Evolutionary conservation across 257 asterid species (phyloP).

Genomic region (Jacaranda mimosifolia): DNA sequence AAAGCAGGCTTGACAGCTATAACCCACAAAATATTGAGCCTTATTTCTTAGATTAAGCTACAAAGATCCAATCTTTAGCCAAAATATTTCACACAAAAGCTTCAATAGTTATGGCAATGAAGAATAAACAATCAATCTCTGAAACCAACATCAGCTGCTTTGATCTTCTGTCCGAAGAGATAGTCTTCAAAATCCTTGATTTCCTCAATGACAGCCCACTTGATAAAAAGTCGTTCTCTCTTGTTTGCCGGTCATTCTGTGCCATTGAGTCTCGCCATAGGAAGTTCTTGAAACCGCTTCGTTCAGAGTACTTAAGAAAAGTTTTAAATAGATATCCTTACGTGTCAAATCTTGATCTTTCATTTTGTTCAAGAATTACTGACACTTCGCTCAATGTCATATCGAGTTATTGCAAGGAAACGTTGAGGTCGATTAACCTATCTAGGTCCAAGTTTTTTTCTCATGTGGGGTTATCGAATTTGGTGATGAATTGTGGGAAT

Average conservation of each 20-base stretch:
- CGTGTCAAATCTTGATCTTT: constrained; percentile 70
- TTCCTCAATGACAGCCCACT: constrained; percentile 67
- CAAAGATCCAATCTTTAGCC: constrained; percentile 43
- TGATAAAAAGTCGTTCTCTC: constrained; percentile 81
- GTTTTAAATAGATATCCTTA: constrained; percentile 58
- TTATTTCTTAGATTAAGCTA: constrained; percentile 15
- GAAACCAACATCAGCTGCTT: constrained; percentile 56
- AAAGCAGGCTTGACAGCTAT: constrained; percentile 22
- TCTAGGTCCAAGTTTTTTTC: constrained; percentile 72
- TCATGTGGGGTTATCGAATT: constrained; percentile 67
- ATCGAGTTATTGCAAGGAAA: constrained; percentile 47
- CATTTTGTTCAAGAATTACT: constrained; percentile 72
- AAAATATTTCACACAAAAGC: not conserved
- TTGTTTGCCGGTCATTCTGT: constrained; percentile 72
- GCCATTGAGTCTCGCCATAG: constrained; percentile 75
- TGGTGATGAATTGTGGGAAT: constrained; percentile 66
- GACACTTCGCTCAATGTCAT: constrained; percentile 58
- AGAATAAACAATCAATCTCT: constrained; percentile 54
- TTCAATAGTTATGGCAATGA: constrained; percentile 54
- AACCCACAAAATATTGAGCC: not conserved
- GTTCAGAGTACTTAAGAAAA: constrained; percentile 61
- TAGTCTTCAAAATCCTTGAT: constrained; percentile 72
- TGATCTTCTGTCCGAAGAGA: constrained; percentile 77
- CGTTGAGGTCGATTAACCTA: constrained; percentile 72
- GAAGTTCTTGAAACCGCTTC: constrained; percentile 68